Percentiles rank a stretch among this genome's conserved stretches.
Evolutionary conservation across 2,329 filamentous ascomycete species (phyloP).

Genomic region (Colletotrichum destructivum): DNA sequence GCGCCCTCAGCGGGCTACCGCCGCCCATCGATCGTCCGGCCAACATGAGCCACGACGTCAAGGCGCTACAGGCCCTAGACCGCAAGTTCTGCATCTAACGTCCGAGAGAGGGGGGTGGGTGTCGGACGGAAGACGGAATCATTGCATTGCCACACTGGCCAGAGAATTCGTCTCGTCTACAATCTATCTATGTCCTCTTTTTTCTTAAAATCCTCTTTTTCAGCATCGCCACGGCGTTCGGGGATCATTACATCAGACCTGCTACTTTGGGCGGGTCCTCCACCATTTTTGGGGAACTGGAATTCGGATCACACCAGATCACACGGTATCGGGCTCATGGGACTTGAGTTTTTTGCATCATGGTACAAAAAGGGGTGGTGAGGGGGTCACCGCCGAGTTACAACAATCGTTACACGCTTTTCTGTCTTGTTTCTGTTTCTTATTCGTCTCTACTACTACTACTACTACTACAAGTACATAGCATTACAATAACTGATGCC

Average conservation of each 20-base stretch:
- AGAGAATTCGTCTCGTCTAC: background rate
- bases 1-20: slow-evolving; percentile 65
- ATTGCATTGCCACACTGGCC: slow-evolving; percentile 29
- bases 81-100: slow-evolving; percentile 64
- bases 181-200: too few relatives aligned
- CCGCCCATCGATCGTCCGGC: slow-evolving; percentile 68
- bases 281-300: background rate
- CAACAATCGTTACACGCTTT: slow-evolving; percentile 27
- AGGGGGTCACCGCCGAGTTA: background rate
- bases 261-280: slow-evolving; percentile 25
- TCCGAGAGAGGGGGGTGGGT: too few relatives aligned
- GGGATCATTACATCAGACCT: slow-evolving; percentile 13
- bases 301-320: slow-evolving; percentile 20
- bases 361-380: slow-evolving; percentile 28
- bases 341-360: slow-evolving; percentile 23
- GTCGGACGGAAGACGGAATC: background rate
- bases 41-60: slow-evolving; percentile 73
- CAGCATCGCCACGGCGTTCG: slow-evolving; percentile 37
- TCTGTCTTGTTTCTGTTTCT: too few relatives aligned
- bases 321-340: slow-evolving; percentile 9
- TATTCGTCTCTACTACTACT: background rate
- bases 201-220: background rate
- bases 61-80: slow-evolving; percentile 77
- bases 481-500: background rate
- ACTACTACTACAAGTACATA: slow-evolving; percentile 33